phyloP scores from a whole-genome alignment of 2,329 filamentous ascomycete genomes.

The Hirsutella minnesotensis region DNA sequence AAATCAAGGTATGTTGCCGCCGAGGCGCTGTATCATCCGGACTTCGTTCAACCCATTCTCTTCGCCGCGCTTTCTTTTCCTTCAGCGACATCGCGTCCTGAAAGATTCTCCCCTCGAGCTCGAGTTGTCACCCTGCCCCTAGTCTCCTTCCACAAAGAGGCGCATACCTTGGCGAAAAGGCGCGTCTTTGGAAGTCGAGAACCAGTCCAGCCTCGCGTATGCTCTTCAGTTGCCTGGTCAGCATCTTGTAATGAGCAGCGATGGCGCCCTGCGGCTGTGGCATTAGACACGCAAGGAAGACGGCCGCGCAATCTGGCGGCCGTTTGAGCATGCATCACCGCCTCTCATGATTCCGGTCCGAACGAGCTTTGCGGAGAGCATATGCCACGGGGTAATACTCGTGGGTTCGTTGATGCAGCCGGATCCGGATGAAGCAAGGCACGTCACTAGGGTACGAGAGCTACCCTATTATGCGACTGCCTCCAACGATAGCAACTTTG shows the following conservation, averaged over 20 bases:
- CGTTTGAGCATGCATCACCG: conserved; percentile 3
- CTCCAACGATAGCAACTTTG: no score
- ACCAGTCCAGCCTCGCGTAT: conserved; percentile 38
- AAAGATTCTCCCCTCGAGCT: conserved; percentile 1
- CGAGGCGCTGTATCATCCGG: conserved; percentile 58
- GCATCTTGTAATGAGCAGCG: conserved; percentile 22
- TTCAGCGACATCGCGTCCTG: conserved; percentile 12
- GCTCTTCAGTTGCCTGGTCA: conserved; percentile 39
- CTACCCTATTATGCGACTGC: no score
- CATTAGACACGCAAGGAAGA: conserved; percentile 3
- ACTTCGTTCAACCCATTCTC: conserved; percentile 53
- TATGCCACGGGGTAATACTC: conserved; percentile 2
- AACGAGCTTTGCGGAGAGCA: conserved; percentile 44
- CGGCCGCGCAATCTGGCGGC: conserved; percentile 1
- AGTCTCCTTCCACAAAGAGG: conserved; percentile 18
- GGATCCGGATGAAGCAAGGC: not conserved
- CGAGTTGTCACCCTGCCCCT: conserved; percentile 5
- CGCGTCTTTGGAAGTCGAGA: conserved; percentile 44
- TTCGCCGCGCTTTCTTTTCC: conserved; percentile 24
- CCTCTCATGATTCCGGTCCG: conserved; percentile 10
- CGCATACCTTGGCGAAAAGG: conserved; percentile 9
- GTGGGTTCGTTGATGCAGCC: not conserved
- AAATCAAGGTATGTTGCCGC: conserved; percentile 99
- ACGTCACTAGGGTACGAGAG: no score
- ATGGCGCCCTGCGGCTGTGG: conserved; percentile 13